phyloP scores from a whole-genome alignment of 129 eudicot species.

The Rutidosis leptorrhynchoides region DNA sequence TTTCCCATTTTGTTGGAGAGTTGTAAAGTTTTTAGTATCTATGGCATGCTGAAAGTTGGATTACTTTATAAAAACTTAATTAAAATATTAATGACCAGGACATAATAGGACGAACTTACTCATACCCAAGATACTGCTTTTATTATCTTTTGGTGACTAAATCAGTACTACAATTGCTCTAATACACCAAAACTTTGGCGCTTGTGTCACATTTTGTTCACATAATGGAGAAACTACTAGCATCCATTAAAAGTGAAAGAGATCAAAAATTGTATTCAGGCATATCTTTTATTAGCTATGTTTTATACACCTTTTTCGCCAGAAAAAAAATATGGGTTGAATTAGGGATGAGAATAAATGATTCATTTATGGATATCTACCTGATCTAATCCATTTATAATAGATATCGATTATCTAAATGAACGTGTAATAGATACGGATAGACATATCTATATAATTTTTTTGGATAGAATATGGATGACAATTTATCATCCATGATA shows the following conservation, averaged over 20 bases:
- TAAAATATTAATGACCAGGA: not conserved
- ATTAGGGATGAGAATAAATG: no score
- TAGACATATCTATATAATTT: no score
- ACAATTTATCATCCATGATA: no score
- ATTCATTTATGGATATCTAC: no score
- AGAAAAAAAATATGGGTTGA: no score
- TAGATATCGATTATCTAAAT: no score
- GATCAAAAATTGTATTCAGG: no score
- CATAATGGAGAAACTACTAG: not conserved
- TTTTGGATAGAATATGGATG: no score
- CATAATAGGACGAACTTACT: not conserved
- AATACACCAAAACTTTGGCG: not conserved
- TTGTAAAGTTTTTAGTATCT: not conserved
- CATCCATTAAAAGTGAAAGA: conserved; percentile 16
- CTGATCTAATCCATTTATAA: no score
- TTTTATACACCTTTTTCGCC: no score
- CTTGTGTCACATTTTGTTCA: not conserved
- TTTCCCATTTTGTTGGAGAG: conserved; percentile 13
- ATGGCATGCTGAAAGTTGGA: conserved; percentile 17
- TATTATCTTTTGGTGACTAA: not conserved
- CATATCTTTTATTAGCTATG: no score
- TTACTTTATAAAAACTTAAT: conserved; percentile 5
- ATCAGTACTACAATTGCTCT: not conserved
- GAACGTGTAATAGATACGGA: no score
- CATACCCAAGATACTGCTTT: not conserved